Evolutionary conservation across 2,329 filamentous ascomycete genomes (phyloP).

Genomic region (Sporothrix euskadiensis): DNA sequence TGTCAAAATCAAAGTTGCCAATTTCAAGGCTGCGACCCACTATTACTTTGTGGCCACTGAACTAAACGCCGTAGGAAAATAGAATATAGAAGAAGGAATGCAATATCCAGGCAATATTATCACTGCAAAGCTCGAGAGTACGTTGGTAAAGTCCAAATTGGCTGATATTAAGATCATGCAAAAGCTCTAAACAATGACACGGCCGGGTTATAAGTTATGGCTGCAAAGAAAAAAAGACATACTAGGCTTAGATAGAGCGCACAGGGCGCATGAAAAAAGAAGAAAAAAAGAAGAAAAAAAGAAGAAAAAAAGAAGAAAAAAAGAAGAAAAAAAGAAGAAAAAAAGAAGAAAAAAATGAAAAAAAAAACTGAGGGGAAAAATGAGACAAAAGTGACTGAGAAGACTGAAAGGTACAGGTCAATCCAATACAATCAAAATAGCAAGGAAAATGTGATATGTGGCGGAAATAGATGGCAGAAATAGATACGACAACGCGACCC

Average conservation of each 20-base stretch:
- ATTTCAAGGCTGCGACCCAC: neutral
- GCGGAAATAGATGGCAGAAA: neutral
- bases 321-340: too few relatives aligned
- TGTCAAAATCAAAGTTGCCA: neutral
- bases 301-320: too few relatives aligned
- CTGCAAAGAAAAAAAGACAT: neutral
- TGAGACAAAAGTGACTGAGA: neutral
- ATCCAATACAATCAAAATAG: neutral
- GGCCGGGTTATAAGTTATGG: too few relatives aligned
- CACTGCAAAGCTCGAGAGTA: neutral
- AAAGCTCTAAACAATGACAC: neutral
- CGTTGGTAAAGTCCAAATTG: neutral
- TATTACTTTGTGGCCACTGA: neutral
- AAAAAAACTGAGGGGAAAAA: too few relatives aligned
- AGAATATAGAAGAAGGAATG: neutral
- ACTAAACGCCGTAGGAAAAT: neutral
- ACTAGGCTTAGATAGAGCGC: neutral
- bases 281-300: too few relatives aligned
- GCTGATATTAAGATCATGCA: constrained; percentile 12
- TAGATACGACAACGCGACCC: constrained; percentile 1
- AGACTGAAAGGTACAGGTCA: neutral
- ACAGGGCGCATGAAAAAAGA: neutral
- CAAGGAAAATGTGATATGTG: neutral
- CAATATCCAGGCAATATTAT: neutral
- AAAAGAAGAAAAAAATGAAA: too few relatives aligned